Percentiles rank a stretch among this genome's conserved stretches.
Evolutionary conservation across 2,329 filamentous ascomycete species (phyloP).

Genomic region (Aspergillus flavus): DNA sequence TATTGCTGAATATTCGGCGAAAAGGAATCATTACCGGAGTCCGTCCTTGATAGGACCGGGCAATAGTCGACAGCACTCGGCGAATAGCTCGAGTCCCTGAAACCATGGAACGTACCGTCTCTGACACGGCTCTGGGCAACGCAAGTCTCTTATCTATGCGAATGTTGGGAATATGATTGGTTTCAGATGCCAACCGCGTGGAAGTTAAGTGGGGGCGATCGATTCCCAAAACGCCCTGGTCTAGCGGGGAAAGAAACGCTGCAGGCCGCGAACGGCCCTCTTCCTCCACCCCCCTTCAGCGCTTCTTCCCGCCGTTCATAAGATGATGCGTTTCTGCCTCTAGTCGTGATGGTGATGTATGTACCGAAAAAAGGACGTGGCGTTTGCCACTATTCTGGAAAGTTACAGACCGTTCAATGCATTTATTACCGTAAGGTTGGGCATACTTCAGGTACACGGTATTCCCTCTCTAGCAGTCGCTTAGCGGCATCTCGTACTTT

Average conservation of each 20-base stretch:
- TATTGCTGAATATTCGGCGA: not conserved
- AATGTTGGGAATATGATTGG: not conserved
- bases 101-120: not conserved
- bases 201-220: not conserved
- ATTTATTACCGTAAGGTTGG: not conserved
- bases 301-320: not conserved
- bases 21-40: not conserved
- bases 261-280: slow-evolving; percentile 1
- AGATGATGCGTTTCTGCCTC: not conserved
- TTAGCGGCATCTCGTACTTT: not conserved
- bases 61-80: not conserved
- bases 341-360: not conserved
- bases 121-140: not conserved
- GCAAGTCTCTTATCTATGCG: not conserved
- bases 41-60: not conserved
- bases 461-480: not conserved
- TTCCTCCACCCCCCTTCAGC: not conserved
- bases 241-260: not conserved
- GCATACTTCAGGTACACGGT: not conserved
- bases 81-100: not conserved
- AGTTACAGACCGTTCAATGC: not conserved
- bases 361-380: not conserved
- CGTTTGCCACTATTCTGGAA: slow-evolving; percentile 1
- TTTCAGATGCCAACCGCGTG: not conserved
- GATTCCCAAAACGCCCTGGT: not conserved